Percentiles rank a stretch among this genome's conserved stretches.
Evolutionary conservation across 2,329 filamentous ascomycete genomes (phyloP).

Genomic region (Xylariales sp.): DNA sequence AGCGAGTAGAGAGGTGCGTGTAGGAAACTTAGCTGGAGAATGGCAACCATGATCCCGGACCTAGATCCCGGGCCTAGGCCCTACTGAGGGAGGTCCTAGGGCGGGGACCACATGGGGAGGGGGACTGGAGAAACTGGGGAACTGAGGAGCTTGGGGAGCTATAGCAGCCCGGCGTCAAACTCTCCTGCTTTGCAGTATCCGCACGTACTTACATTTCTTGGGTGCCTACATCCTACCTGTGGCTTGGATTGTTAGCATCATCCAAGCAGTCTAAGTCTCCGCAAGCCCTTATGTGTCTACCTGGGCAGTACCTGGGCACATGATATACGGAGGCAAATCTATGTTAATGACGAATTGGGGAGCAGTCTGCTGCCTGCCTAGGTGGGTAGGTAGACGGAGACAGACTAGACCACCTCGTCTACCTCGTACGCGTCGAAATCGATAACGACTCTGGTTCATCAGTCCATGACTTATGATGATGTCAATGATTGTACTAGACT

Average conservation of each 20-base stretch:
- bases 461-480: slow-evolving; percentile 31
- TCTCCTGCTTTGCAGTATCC: neutral
- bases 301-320: neutral
- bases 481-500: slow-evolving; percentile 7
- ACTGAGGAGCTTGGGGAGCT: neutral
- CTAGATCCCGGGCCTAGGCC: neutral
- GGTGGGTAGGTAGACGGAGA: no score
- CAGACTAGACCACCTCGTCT: no score
- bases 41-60: slow-evolving; percentile 23
- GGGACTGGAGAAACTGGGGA: neutral
- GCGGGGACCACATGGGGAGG: no score
- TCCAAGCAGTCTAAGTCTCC: no score
- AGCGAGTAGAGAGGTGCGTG: neutral
- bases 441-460: neutral
- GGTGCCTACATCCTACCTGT: no score
- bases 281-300: neutral
- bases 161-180: slow-evolving; percentile 13
- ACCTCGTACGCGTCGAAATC: neutral
- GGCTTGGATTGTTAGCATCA: no score
- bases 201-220: no score
- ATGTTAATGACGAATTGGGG: no score
- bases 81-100: no score
- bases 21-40: neutral
- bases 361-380: no score
- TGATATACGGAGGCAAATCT: no score